A percentile compares a stretch with the other conserved stretches of the same genome.
phyloP scores from a whole-genome alignment of 176 grass and related monocot species.

The Dactylis glomerata region DNA sequence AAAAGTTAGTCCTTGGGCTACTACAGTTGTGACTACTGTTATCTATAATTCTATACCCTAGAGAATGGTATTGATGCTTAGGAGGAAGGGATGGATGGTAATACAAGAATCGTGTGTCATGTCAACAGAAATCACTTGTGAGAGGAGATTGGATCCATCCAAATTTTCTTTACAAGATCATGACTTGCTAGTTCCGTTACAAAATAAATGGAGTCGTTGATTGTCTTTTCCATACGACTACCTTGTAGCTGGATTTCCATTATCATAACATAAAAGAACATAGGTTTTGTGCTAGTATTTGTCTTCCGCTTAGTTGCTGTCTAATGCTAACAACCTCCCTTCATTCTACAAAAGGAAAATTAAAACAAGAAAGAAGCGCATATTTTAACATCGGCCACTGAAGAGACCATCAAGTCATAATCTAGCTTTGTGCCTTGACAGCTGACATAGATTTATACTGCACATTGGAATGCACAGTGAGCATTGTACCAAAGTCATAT shows the following conservation, averaged over 20 bases:
- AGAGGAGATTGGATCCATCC: background rate
- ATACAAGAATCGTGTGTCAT: background rate
- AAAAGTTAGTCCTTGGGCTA: background rate
- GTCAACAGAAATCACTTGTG: background rate
- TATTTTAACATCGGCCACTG: background rate
- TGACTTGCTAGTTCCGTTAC: background rate
- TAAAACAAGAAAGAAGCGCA: background rate
- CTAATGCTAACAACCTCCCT: background rate
- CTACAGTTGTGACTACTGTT: background rate
- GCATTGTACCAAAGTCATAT: background rate
- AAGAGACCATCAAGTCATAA: background rate
- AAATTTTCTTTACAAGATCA: background rate
- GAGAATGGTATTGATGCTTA: background rate
- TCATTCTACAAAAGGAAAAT: background rate
- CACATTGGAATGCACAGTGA: background rate
- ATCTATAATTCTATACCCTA: background rate
- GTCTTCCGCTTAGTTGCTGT: background rate
- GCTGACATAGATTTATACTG: background rate
- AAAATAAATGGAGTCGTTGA: background rate
- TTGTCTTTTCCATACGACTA: background rate
- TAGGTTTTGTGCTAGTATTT: background rate
- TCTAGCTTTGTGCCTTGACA: background rate
- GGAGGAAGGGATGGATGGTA: background rate
- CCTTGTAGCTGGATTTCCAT: background rate
- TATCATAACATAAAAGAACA: background rate